A percentile compares a stretch with the other conserved stretches of the same genome.
These are phyloP conservation scores for Globisporangium nagaii DNA, from an alignment of 352 stramenopile species.

Conservation along the genomic window DNA sequence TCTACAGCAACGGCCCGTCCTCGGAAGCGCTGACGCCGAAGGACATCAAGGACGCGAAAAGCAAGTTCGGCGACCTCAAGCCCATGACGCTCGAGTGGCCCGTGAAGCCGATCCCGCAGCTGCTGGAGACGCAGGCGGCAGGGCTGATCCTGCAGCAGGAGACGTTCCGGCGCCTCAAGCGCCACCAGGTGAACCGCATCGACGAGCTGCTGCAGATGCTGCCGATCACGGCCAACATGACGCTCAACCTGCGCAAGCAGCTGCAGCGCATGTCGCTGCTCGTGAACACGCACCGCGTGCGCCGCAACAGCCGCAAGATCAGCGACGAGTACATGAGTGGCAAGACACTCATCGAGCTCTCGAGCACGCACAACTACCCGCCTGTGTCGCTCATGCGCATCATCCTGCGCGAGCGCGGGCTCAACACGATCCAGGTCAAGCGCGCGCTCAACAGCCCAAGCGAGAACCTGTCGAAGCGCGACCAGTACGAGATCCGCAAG, in stretches of 20 bases:
- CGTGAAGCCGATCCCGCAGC: constrained; percentile 69
- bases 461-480: constrained; percentile 53
- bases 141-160: constrained; percentile 79
- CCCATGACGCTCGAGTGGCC: constrained; percentile 60
- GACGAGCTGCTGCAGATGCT: constrained; percentile 79
- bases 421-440: constrained; percentile 60
- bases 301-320: constrained; percentile 50
- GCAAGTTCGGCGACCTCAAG: constrained; percentile 60
- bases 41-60: constrained; percentile 37
- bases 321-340: constrained; percentile 65
- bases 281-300: constrained; percentile 83
- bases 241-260: constrained; percentile 82
- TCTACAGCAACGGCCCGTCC: constrained; percentile 64
- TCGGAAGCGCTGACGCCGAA: constrained; percentile 41
- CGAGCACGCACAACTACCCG: constrained; percentile 71
- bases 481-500: constrained; percentile 67
- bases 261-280: constrained; percentile 80
- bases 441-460: constrained; percentile 40
- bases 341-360: constrained; percentile 75
- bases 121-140: constrained; percentile 78
- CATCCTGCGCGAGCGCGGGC: constrained; percentile 60
- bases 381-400: constrained; percentile 81
- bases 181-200: constrained; percentile 75
- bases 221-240: constrained; percentile 85
- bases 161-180: constrained; percentile 81